Evolutionary conservation across 257 asterid genomes (phyloP), one percentile per base, ranked within the genome.

Genomic region (Anisodus tanguticus): DNA sequence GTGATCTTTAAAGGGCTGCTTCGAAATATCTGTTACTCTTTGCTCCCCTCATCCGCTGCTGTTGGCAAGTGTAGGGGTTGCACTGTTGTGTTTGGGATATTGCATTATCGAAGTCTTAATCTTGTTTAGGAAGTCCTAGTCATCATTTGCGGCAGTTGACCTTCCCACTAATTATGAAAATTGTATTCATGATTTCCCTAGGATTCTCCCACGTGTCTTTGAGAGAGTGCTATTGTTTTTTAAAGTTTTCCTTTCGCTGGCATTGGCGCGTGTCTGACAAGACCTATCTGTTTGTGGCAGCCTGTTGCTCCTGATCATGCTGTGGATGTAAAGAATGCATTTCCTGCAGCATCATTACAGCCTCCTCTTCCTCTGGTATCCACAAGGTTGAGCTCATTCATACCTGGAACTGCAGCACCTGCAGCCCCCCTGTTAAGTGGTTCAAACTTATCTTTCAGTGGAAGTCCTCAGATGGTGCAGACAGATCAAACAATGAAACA

Each of bases 321-420:
- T 26, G 71, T 67, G 76, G 84, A 64, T 26, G 85, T 81, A 83
- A 85, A 63, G 74, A 81, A 83, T 41, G 85, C 82, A 66, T 72
- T 84, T 85, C 57, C 88, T 85, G 84, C 77, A 19, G 82, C 85
- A 83, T 79, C 86, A 63, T 64, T 87, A 78, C 85, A 69, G 67
- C 90, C 91, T 86, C 89, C 87, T 70, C 81, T 85, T 79, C 86
- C 89, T 43, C 83, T 87, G 82, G 82, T 64, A 85, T 49, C 88
- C 9, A 76, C 87, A 31, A 84, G 84, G 85, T 84, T 88, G 64
- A 72, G 77, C 84, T 68, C 88, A 60, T 82, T 86, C 84, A 83
- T 85, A 83, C 86, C 91, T 84, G 82, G 64, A 77, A 77, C 8
- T 77, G 47, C 82, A 51, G 49, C 82, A 13, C 26, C 82, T 77